A percentile compares a stretch with the other conserved stretches of the same genome.
Evolutionary conservation across 768 basidiomycete species (phyloP).

Genomic region (Cystobasidium onofrii): DNA sequence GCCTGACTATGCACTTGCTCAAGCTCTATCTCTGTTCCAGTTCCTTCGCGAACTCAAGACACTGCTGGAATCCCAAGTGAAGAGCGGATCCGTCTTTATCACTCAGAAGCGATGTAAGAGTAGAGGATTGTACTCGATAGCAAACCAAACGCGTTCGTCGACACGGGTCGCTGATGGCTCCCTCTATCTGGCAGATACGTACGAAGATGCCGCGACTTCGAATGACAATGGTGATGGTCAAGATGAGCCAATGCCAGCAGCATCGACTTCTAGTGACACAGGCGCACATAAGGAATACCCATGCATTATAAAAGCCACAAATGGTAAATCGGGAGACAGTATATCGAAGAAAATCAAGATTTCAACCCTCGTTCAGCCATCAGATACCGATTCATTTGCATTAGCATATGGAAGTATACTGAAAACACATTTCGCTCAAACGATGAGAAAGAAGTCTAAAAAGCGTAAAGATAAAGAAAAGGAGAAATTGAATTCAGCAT

Average conservation of each 20-base stretch:
- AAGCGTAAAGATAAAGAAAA: constrained; percentile 1
- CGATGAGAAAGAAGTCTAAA: constrained; percentile 14
- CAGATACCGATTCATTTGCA: constrained; percentile 4
- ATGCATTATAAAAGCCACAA: constrained; percentile 7
- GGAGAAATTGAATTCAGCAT: background rate
- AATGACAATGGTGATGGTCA: background rate
- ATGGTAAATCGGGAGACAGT: constrained; percentile 1
- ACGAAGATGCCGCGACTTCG: background rate
- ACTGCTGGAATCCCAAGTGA: constrained; percentile 14
- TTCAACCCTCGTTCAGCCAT: constrained; percentile 16
- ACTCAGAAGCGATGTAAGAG: constrained; percentile 11
- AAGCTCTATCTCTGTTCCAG: background rate
- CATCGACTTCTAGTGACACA: constrained; percentile 6
- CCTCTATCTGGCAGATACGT: background rate
- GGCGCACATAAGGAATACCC: constrained; percentile 14
- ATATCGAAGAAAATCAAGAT: constrained; percentile 17
- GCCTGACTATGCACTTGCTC: background rate
- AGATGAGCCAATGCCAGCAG: background rate
- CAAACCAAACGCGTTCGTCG: too few species aligned
- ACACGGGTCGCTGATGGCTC: too few species aligned
- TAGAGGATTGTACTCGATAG: background rate
- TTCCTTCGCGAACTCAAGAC: constrained; percentile 24
- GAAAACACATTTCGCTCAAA: background rate
- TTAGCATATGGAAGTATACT: background rate
- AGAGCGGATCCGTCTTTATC: constrained; percentile 25